A percentile compares a stretch with the other conserved stretches of the same genome.
Evolutionary conservation across 768 basidiomycete genomes (phyloP).

Genomic region (Rhizopogon vulgaris): DNA sequence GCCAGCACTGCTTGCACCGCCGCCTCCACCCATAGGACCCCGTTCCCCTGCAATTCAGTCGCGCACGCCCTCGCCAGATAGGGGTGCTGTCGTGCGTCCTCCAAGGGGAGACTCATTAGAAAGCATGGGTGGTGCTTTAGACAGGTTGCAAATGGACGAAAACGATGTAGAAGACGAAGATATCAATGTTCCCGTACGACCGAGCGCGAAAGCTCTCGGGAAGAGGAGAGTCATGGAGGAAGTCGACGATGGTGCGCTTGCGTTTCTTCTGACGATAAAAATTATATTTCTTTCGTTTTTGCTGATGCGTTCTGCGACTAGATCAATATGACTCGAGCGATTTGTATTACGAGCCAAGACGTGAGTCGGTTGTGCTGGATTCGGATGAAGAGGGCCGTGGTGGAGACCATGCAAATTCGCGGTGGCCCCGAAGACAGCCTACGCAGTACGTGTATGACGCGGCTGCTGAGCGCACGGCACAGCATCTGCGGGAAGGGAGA

Average conservation of each 20-base stretch:
- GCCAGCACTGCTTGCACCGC: slow-evolving; percentile 48
- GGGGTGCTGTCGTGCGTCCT: slow-evolving; percentile 13
- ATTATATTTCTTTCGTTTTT: not conserved
- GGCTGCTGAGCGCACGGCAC: slow-evolving; percentile 71
- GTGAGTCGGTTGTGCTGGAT: slow-evolving; percentile 30
- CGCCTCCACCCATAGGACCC: slow-evolving; percentile 67
- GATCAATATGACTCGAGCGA: slow-evolving; percentile 53
- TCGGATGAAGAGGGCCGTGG: slow-evolving; percentile 33
- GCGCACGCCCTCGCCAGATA: slow-evolving; percentile 68
- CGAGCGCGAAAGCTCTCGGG: slow-evolving; percentile 84
- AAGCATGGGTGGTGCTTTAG: slow-evolving; percentile 19
- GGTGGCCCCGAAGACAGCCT: slow-evolving; percentile 37
- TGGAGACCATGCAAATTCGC: slow-evolving; percentile 1
- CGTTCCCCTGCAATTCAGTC: slow-evolving; percentile 55
- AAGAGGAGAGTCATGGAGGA: slow-evolving; percentile 65
- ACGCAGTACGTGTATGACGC: slow-evolving; percentile 88
- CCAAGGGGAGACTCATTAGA: slow-evolving; percentile 19
- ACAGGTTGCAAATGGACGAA: slow-evolving; percentile 23
- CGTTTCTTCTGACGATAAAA: slow-evolving; percentile 15
- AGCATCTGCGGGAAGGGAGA: slow-evolving; percentile 44
- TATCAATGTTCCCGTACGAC: slow-evolving; percentile 40
- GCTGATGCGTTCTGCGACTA: slow-evolving; percentile 16
- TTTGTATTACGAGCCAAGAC: slow-evolving; percentile 39
- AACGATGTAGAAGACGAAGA: slow-evolving; percentile 24
- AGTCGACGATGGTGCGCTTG: slow-evolving; percentile 36